Percentiles rank a stretch among this genome's conserved stretches.
Evolutionary conservation across 1,139 yeast genomes (phyloP).

Genomic region (Diutina pseudorugosa): DNA sequence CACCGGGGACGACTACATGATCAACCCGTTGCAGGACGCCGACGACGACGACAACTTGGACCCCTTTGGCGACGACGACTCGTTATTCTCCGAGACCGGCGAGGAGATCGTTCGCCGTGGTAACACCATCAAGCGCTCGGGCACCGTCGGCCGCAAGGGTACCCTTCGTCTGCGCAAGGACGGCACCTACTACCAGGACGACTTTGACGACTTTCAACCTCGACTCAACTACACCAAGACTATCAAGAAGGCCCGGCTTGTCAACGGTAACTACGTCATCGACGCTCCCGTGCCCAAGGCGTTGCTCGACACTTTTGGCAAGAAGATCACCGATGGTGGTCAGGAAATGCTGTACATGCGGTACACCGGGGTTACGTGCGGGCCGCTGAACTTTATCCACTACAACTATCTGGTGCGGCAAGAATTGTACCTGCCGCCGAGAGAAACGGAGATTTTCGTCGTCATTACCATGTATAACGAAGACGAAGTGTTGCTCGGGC

Average conservation of each 20-base stretch:
- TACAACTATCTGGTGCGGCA: slow-evolving; percentile 57
- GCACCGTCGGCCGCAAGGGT: slow-evolving; percentile 12
- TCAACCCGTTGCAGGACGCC: slow-evolving; percentile 31
- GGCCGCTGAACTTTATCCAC: slow-evolving; percentile 50
- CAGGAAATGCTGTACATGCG: slow-evolving; percentile 70
- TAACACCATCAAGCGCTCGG: slow-evolving; percentile 18
- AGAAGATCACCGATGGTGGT: slow-evolving; percentile 28
- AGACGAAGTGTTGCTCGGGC: slow-evolving; percentile 57
- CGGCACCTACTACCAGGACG: slow-evolving; percentile 14
- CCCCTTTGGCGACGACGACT: slow-evolving; percentile 37
- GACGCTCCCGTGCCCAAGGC: slow-evolving; percentile 69
- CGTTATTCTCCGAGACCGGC: slow-evolving; percentile 31
- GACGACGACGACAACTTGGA: slow-evolving; percentile 26
- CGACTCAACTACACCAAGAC: slow-evolving; percentile 34
- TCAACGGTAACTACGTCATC: slow-evolving; percentile 61
- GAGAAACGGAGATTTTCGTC: slow-evolving; percentile 62
- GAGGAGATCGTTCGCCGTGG: slow-evolving; percentile 25
- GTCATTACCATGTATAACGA: slow-evolving; percentile 77
- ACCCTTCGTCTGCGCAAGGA: slow-evolving; percentile 9
- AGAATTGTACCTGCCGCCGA: slow-evolving; percentile 48
- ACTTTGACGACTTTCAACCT: slow-evolving; percentile 31
- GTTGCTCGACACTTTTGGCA: slow-evolving; percentile 41
- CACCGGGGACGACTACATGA: slow-evolving; percentile 29
- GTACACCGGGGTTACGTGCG: slow-evolving; percentile 74
- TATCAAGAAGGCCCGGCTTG: slow-evolving; percentile 40